Percentiles rank a stretch among this genome's conserved stretches.
These are phyloP conservation scores for Nicotiana sylvestris DNA, from an alignment of 257 asterid genomes.

Conservation along the genomic window DNA sequence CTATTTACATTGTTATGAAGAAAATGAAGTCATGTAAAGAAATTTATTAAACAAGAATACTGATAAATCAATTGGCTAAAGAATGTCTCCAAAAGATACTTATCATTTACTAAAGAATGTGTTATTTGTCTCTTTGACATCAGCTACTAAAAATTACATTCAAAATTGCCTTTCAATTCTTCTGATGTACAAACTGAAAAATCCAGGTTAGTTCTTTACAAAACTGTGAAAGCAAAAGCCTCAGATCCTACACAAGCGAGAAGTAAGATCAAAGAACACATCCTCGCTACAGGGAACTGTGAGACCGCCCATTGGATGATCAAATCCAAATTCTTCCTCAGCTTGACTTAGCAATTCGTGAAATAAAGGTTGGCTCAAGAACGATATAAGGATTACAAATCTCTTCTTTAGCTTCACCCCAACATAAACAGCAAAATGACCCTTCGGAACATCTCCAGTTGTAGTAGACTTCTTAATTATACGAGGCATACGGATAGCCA, in stretches of 20 bases:
- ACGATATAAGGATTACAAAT: conserved; percentile 28
- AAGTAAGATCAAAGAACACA: conserved; percentile 29
- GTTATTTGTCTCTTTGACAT: not conserved
- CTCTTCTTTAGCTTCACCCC: conserved; percentile 39
- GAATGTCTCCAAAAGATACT: too few species aligned
- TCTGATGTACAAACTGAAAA: too few species aligned
- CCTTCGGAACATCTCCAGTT: conserved; percentile 41
- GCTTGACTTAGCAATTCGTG: conserved; percentile 38
- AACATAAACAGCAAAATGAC: conserved; percentile 53
- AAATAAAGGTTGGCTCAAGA: conserved; percentile 40
- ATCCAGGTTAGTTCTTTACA: not conserved
- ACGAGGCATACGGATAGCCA: conserved; percentile 3
- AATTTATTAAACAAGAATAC: not conserved
- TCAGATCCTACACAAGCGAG: conserved; percentile 17
- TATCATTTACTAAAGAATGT: not conserved
- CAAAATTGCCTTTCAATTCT: not conserved
- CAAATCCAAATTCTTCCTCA: conserved; percentile 36
- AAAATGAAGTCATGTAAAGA: not conserved
- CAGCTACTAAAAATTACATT: not conserved
- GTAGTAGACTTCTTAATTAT: not conserved
- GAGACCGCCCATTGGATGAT: conserved; percentile 61
- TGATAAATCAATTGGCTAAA: not conserved
- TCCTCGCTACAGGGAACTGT: conserved; percentile 45
- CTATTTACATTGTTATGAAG: not conserved
- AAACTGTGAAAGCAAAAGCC: not conserved